Evolutionary conservation across 768 basidiomycete genomes (phyloP), one percentile per base, ranked within the genome.

Genomic region (Agaricus subrufescens): DNA sequence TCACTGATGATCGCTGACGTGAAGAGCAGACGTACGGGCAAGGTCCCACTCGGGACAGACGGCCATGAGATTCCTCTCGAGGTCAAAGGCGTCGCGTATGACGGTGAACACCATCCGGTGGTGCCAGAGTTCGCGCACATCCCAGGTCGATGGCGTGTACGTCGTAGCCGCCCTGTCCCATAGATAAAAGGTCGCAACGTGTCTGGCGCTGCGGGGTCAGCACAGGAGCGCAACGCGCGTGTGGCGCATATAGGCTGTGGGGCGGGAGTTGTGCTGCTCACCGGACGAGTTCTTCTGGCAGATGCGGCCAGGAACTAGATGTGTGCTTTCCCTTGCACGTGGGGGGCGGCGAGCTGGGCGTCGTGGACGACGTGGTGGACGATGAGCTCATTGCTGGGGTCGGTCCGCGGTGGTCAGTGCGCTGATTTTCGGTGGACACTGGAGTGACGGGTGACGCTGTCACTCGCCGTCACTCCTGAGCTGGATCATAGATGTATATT

Each of bases 231-330:
- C 67, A 71, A 69, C 65, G 69, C 66, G 70, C 66, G 67, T 68
- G 69, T 71, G 70, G 69, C 61, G 63, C 57, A 53, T 42, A 61
- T 46, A 50, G 50, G 55, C 52, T 47, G 53, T 47, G 54, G 52
- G 43, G 71, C 14, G 26, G 14, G 14, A 10, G 15, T 38, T 23
- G 27, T 14, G 30, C n/a, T 26, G 26, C 78, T 65, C 63, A 82
- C 84, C 78, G 78, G 67, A 86, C 69, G 62, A 86, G 76, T 64
- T 86, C 84, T 51, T 75, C 73, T 0, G 84, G 84, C 23, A 85
- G 67, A 60, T 84, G 77, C n/a, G 75, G 75, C 84, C 84, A 85
- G 19, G 81, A 83, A 66, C 82, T 67, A 61, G 76, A 69, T 5
- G 80, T 75, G 19, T 70, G 69, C 65, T 85, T 86, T 52, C 84